Percentiles rank a stretch among this genome's conserved stretches.
phyloP scores from a whole-genome alignment of 495 filamentous ascomycete genomes.

The Xylaria flabelliformis region DNA sequence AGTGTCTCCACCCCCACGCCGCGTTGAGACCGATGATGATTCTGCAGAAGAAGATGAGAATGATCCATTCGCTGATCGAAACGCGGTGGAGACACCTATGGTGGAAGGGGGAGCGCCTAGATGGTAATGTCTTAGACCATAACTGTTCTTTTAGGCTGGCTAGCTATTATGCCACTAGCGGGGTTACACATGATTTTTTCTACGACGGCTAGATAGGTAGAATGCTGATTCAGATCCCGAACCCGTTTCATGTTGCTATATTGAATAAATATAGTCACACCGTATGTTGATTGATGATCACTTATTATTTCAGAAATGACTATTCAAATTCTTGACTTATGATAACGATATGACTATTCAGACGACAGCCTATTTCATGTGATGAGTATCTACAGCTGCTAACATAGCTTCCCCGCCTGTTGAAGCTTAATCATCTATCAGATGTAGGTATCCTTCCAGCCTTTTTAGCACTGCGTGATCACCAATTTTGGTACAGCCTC shows the following conservation, averaged over 20 bases:
- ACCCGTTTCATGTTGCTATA: background rate
- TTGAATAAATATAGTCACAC: background rate
- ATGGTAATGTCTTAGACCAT: conserved; percentile 49
- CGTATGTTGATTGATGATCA: background rate
- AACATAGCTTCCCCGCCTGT: background rate
- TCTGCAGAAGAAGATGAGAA: conserved; percentile 70
- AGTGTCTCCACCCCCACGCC: conserved; percentile 29
- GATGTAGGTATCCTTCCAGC: too few relatives aligned
- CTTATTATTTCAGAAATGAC: background rate
- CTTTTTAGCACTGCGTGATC: background rate
- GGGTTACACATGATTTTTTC: background rate
- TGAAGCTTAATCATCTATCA: background rate
- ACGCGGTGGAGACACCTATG: conserved; percentile 69
- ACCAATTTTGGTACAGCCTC: background rate
- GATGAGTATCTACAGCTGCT: background rate
- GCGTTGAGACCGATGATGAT: conserved; percentile 48
- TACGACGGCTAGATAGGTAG: background rate
- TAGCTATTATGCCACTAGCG: background rate
- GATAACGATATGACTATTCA: background rate
- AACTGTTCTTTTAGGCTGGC: background rate
- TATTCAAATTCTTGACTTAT: background rate
- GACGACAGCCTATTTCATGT: background rate
- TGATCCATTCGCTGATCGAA: conserved; percentile 79
- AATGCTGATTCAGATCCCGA: background rate
- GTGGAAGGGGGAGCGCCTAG: conserved; percentile 60